Evolutionary conservation across 176 grass and related monocot species (phyloP).

Genomic region (Carex pumila): DNA sequence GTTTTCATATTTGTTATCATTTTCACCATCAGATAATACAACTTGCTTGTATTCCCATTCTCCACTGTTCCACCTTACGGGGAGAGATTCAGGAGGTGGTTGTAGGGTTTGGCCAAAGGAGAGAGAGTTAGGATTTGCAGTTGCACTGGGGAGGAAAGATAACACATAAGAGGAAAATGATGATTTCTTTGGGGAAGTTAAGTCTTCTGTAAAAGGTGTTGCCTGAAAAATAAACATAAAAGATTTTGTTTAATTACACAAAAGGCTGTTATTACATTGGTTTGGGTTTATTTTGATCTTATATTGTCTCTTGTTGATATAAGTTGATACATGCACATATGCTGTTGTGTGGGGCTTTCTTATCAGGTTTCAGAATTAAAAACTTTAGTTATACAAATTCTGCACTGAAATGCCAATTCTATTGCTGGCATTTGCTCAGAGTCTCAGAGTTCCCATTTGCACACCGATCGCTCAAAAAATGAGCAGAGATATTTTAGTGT

Average conservation of each 20-base stretch:
- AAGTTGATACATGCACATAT: not conserved
- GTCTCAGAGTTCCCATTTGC: too few species aligned
- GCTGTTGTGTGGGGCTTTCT: not conserved
- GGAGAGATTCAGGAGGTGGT: conserved; percentile 36
- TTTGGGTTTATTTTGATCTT: not conserved
- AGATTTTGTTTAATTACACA: conserved; percentile 1
- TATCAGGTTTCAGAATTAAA: not conserved
- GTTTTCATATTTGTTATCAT: conserved; percentile 29
- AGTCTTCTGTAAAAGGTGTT: conserved; percentile 34
- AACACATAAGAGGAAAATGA: conserved; percentile 48
- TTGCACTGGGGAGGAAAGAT: conserved; percentile 42
- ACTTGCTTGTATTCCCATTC: conserved; percentile 33
- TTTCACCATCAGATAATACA: conserved; percentile 41
- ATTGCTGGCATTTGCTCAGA: too few species aligned
- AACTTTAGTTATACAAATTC: not conserved
- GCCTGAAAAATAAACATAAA: conserved; percentile 29
- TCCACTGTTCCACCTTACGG: conserved; percentile 39
- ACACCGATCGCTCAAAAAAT: too few species aligned
- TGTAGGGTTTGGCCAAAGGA: conserved; percentile 19
- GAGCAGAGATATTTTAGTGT: too few species aligned
- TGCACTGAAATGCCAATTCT: too few species aligned
- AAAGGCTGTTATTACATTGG: not conserved
- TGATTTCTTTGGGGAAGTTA: conserved; percentile 34
- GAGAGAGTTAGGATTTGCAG: conserved; percentile 10
- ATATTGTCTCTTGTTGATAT: not conserved